Percentiles rank a stretch among this genome's conserved stretches.
These are phyloP conservation scores for Ilyonectria mors-panacis DNA, from an alignment of 2,329 filamentous ascomycete species.

Conservation along the genomic window DNA sequence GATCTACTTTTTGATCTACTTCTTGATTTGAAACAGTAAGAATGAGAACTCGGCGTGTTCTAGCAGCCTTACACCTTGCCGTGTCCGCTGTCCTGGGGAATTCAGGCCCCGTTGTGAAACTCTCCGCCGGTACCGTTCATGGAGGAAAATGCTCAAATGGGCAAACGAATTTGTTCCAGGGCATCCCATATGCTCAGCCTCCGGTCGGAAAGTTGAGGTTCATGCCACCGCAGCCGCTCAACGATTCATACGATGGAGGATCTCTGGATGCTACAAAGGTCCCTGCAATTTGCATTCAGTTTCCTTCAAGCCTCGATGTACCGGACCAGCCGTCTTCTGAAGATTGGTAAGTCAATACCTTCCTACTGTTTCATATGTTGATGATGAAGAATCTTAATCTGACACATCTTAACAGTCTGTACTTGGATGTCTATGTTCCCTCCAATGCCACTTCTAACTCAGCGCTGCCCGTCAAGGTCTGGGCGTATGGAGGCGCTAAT, in stretches of 20 bases:
- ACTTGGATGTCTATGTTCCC: constrained; percentile 36
- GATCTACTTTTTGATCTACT: neutral
- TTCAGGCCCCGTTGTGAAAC: constrained; percentile 2
- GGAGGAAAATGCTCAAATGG: constrained; percentile 14
- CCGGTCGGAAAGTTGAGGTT: constrained; percentile 33
- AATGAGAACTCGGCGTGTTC: neutral
- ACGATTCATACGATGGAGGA: constrained; percentile 9
- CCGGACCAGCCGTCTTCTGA: constrained; percentile 26
- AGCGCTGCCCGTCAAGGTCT: constrained; percentile 39
- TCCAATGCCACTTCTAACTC: constrained; percentile 8
- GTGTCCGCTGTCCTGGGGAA: neutral
- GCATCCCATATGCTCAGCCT: constrained; percentile 41
- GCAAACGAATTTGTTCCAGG: constrained; percentile 27
- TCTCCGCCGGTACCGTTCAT: constrained; percentile 9
- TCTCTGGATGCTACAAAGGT: constrained; percentile 29
- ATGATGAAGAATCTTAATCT: neutral
- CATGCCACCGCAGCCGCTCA: constrained; percentile 30
- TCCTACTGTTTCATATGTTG: too few species aligned
- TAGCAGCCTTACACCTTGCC: neutral
- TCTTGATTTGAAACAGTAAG: neutral
- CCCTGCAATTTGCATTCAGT: constrained; percentile 33
- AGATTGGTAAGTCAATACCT: constrained; percentile 29
- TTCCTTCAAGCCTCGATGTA: constrained; percentile 20
- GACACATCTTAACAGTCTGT: constrained; percentile 21
- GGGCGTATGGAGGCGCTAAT: constrained; percentile 34